Conservation (phyloP, 352 stramenopile species). For the Detonula confervacea region DNA sequence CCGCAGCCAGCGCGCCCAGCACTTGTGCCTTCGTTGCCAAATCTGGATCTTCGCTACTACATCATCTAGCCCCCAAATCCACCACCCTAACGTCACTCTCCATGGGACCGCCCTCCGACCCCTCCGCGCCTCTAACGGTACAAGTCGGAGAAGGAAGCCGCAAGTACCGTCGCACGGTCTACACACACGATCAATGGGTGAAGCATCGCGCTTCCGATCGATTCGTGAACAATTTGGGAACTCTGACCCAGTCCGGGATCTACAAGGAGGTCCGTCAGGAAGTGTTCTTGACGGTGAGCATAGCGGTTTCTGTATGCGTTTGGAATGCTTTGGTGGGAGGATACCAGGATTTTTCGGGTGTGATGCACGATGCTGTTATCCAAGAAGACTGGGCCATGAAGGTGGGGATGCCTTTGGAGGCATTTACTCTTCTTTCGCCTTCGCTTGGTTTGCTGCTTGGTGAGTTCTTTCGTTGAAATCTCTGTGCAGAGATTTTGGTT, state of each 20-base stretch:
- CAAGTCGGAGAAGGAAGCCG: conserved; percentile 52
- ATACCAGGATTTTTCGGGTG: neutral
- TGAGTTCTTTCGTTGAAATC: no score
- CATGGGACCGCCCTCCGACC: no score
- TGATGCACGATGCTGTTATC: neutral
- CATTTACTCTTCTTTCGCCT: conserved; percentile 55
- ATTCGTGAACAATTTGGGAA: conserved; percentile 50
- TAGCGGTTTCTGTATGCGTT: conserved; percentile 25
- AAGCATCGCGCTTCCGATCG: conserved; percentile 28
- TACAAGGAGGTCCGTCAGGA: conserved; percentile 40
- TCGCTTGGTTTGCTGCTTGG: conserved; percentile 67
- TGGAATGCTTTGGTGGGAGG: conserved; percentile 33
- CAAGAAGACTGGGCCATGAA: conserved; percentile 8
- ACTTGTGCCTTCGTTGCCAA: no score
- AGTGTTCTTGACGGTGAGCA: conserved; percentile 33
- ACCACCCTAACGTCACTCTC: no score
- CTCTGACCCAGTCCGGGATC: conserved; percentile 48
- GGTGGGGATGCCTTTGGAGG: conserved; percentile 37
- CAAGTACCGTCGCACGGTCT: conserved; percentile 54
- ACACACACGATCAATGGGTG: conserved; percentile 53
- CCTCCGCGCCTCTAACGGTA: no score
- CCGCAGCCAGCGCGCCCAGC: no score
- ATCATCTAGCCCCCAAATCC: no score
- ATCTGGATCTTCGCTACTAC: no score
- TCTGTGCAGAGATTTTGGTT: no score